Evolutionary conservation across 106 monocot species (phyloP).

Genomic region (Allium fistulosum): DNA sequence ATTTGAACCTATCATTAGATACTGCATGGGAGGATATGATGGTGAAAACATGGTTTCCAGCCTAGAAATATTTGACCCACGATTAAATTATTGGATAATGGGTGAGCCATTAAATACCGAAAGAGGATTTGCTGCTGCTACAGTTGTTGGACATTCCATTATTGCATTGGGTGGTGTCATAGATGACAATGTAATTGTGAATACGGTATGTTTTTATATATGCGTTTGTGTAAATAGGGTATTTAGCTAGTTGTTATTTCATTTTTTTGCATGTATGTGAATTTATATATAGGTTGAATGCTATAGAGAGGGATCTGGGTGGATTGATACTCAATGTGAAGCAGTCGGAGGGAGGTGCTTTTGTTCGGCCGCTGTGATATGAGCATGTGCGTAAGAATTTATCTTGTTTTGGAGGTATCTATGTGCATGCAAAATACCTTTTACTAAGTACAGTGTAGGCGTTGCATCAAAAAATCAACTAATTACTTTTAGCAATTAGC

Average conservation of each 20-base stretch:
- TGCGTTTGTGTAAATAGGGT: background rate
- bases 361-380: constrained; percentile 29
- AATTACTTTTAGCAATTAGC: no score
- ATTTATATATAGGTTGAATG: constrained; percentile 30
- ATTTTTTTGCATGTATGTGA: background rate
- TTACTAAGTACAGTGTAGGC: no score
- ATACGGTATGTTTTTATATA: constrained; percentile 30
- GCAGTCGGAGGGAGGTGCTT: constrained; percentile 33
- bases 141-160: constrained; percentile 32
- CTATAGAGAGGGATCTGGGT: constrained; percentile 33
- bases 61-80: constrained; percentile 68
- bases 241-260: constrained; percentile 26
- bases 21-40: constrained; percentile 63
- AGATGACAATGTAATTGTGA: constrained; percentile 12
- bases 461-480: no score
- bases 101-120: constrained; percentile 36
- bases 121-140: constrained; percentile 56
- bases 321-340: constrained; percentile 9
- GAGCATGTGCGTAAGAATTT: background rate
- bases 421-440: no score
- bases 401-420: background rate
- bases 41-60: constrained; percentile 42
- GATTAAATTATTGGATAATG: constrained; percentile 37
- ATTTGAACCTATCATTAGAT: constrained; percentile 21
- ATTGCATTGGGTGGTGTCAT: constrained; percentile 50